phyloP scores from a whole-genome alignment of 2,329 filamentous ascomycete genomes.

The Fusarium foetens region DNA sequence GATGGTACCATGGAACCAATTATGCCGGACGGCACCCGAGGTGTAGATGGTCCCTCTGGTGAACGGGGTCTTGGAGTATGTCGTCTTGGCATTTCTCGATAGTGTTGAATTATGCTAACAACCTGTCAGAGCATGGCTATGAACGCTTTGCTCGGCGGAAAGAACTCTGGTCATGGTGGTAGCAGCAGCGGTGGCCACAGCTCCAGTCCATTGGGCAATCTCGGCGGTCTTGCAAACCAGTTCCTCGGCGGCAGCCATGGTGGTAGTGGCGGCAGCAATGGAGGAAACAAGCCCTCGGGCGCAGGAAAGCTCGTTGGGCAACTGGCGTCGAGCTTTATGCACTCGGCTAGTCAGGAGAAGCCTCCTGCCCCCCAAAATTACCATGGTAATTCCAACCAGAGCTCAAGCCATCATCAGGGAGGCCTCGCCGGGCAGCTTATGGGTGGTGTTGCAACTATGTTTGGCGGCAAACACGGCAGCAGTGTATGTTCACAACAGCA shows the following conservation, averaged over 20 bases:
- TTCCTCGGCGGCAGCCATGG: slow-evolving; percentile 54
- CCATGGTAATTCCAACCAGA: slow-evolving; percentile 58
- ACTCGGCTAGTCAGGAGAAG: slow-evolving; percentile 57
- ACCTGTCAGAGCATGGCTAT: slow-evolving; percentile 63
- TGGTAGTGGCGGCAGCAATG: slow-evolving; percentile 41
- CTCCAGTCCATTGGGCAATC: slow-evolving; percentile 50
- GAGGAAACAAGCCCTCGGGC: slow-evolving; percentile 52
- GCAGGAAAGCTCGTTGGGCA: slow-evolving; percentile 67
- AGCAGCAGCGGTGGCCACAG: slow-evolving; percentile 46
- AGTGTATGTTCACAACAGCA: slow-evolving; percentile 44
- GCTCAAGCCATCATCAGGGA: slow-evolving; percentile 52
- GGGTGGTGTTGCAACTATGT: slow-evolving; percentile 65
- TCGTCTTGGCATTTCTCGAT: slow-evolving; percentile 36
- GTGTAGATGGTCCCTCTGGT: slow-evolving; percentile 61
- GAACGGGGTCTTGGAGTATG: slow-evolving; percentile 75
- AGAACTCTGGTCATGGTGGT: slow-evolving; percentile 48
- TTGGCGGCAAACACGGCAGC: slow-evolving; percentile 57
- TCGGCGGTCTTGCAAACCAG: slow-evolving; percentile 60
- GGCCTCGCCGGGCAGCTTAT: slow-evolving; percentile 65
- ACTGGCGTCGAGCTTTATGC: slow-evolving; percentile 66
- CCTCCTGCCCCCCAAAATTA: slow-evolving; percentile 59
- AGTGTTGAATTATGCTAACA: slow-evolving; percentile 19
- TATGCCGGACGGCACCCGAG: slow-evolving; percentile 62
- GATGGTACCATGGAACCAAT: slow-evolving; percentile 71
- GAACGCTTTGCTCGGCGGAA: slow-evolving; percentile 66